Evolutionary conservation across 345 rosid species (phyloP).

Genomic region (Hibiscus syriacus): DNA sequence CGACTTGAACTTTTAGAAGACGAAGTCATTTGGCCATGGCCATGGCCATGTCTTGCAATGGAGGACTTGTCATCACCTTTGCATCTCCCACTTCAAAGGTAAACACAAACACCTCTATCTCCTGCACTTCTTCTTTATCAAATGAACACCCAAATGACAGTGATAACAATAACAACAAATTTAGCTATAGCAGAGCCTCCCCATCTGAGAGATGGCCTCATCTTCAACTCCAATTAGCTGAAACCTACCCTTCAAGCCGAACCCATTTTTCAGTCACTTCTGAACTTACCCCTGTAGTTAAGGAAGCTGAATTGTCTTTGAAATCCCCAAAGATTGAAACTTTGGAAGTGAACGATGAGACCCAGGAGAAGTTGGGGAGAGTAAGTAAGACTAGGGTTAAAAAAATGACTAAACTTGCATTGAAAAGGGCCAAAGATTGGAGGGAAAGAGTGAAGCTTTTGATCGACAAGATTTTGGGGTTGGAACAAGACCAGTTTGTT

Average conservation of each 20-base stretch:
- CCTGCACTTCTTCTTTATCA: conserved; percentile 14
- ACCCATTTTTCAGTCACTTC: conserved; percentile 29
- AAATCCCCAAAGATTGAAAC: not conserved
- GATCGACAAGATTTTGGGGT: conserved; percentile 52
- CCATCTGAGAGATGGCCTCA: conserved; percentile 93
- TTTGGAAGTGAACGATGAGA: conserved; percentile 26
- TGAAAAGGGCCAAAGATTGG: conserved; percentile 86
- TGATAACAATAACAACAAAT: conserved; percentile 17
- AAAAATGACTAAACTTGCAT: conserved; percentile 78
- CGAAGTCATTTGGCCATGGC: not conserved
- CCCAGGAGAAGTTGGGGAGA: conserved; percentile 34
- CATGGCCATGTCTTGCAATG: conserved; percentile 19
- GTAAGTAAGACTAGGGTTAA: conserved; percentile 52
- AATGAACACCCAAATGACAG: conserved; percentile 22
- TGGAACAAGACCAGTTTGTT: conserved; percentile 57
- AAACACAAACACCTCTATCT: conserved; percentile 12
- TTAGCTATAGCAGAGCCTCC: conserved; percentile 79
- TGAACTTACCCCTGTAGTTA: conserved; percentile 9
- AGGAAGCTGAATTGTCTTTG: conserved; percentile 19
- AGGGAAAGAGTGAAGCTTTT: conserved; percentile 65
- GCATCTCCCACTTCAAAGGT: conserved; percentile 19
- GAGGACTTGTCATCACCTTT: conserved; percentile 15
- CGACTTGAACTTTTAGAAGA: not conserved
- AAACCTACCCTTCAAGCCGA: conserved; percentile 29
- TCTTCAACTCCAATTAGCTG: conserved; percentile 54